phyloP scores from a whole-genome alignment of 371 early-diverging fungal species.

The Mortierella sp. region DNA sequence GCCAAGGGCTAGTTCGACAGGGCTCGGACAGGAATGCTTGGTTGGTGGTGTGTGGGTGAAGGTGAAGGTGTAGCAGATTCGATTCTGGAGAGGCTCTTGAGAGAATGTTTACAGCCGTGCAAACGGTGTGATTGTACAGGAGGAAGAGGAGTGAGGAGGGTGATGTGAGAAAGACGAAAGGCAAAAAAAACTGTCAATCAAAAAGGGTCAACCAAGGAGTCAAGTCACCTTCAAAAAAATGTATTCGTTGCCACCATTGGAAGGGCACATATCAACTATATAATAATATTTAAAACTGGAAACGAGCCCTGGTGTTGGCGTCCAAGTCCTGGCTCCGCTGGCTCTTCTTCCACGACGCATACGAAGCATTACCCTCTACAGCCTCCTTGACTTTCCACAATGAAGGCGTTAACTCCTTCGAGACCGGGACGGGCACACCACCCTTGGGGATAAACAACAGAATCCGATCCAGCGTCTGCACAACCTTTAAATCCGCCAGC shows the following conservation, averaged over 20 bases:
- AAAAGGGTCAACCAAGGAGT: no score
- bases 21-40: neutral
- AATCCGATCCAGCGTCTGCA: slow-evolving; percentile 16
- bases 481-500: slow-evolving; percentile 20
- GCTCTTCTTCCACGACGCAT: slow-evolving; percentile 14
- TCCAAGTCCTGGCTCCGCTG: slow-evolving; percentile 1
- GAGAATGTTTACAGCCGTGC: no score
- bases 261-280: no score
- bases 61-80: no score
- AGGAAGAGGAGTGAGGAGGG: no score
- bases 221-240: no score
- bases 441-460: slow-evolving; percentile 18
- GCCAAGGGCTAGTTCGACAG: neutral
- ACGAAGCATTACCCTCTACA: slow-evolving; percentile 9
- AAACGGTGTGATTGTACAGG: no score
- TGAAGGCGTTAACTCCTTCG: slow-evolving; percentile 12
- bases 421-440: slow-evolving; percentile 1
- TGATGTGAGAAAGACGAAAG: no score
- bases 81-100: no score
- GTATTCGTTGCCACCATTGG: no score
- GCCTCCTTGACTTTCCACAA: slow-evolving; percentile 27
- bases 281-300: neutral
- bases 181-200: no score
- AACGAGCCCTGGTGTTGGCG: slow-evolving; percentile 16
- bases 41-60: no score